Evolutionary conservation across 1,139 yeast species (phyloP).

Genomic region (Eremothecium gossypii): DNA sequence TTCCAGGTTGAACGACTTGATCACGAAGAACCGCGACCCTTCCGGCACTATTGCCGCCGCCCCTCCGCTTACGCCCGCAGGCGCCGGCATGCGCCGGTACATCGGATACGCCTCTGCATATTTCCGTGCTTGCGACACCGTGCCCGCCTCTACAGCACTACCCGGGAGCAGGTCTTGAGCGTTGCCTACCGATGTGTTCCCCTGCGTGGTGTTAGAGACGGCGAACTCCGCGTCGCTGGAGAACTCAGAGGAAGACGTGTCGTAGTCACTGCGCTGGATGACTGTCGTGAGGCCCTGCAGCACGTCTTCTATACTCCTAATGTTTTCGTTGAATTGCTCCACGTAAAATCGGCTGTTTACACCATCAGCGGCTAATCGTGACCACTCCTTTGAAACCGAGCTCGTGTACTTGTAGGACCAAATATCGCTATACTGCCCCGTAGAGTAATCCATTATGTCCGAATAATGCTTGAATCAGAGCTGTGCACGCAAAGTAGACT

Average conservation of each 20-base stretch:
- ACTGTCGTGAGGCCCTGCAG: slow-evolving; percentile 1
- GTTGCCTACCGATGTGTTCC: background rate
- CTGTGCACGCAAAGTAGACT: too few species aligned
- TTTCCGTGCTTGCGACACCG: background rate
- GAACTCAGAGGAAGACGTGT: slow-evolving; percentile 2
- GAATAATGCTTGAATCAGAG: too few species aligned
- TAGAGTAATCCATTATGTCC: background rate
- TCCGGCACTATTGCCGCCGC: slow-evolving; percentile 20
- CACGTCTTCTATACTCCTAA: slow-evolving; percentile 2
- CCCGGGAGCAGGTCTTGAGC: background rate
- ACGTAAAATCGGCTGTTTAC: background rate
- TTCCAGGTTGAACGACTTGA: slow-evolving; percentile 42
- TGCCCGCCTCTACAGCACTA: background rate
- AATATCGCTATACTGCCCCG: slow-evolving; percentile 3
- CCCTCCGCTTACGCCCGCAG: slow-evolving; percentile 11
- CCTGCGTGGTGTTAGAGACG: background rate
- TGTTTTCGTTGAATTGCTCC: slow-evolving; percentile 2
- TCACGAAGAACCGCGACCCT: slow-evolving; percentile 42
- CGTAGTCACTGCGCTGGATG: slow-evolving; percentile 1
- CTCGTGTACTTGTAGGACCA: slow-evolving; percentile 1
- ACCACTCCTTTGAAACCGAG: slow-evolving; percentile 3
- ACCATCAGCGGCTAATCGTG: slow-evolving; percentile 5
- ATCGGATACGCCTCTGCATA: slow-evolving; percentile 1
- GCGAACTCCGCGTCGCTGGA: slow-evolving; percentile 3
- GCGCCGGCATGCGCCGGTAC: slow-evolving; percentile 10